Conservation (phyloP, 2,329 filamentous ascomycete species). For the Cytospora paraplurivora region DNA sequence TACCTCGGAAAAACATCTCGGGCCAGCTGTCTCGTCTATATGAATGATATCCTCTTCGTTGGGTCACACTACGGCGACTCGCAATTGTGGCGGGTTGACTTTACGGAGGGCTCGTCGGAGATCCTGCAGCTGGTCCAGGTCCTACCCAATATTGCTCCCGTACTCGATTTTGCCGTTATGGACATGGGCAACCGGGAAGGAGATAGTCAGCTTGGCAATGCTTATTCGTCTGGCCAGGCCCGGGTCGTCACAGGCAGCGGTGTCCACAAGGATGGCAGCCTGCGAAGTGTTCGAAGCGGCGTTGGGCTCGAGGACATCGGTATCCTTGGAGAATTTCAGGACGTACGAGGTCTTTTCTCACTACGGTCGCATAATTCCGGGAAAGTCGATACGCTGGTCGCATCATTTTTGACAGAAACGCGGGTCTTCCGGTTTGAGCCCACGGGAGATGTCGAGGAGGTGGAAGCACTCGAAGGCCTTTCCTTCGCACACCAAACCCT, state of each 20-base stretch:
- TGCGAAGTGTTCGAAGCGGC: conserved; percentile 89
- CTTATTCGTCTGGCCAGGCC: conserved; percentile 93
- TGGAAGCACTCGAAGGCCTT: conserved; percentile 74
- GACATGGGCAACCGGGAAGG: conserved; percentile 87
- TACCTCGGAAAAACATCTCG: conserved; percentile 69
- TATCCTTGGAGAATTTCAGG: conserved; percentile 75
- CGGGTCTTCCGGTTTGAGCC: conserved; percentile 76
- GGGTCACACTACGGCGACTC: conserved; percentile 93
- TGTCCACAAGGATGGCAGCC: conserved; percentile 82
- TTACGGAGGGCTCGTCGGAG: conserved; percentile 40
- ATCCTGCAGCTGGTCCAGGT: conserved; percentile 70
- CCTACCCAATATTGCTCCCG: conserved; percentile 80
- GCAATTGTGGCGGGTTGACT: conserved; percentile 71
- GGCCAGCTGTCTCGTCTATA: conserved; percentile 76
- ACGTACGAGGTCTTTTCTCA: conserved; percentile 73
- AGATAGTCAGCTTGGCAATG: conserved; percentile 73
- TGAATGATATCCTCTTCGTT: conserved; percentile 76
- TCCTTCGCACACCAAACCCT: conserved; percentile 72
- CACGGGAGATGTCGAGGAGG: conserved; percentile 81
- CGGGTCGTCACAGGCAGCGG: conserved; percentile 92
- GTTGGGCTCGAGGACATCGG: conserved; percentile 89
- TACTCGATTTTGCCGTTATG: conserved; percentile 94
- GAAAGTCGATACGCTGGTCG: conserved; percentile 70
- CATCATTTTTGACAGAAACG: conserved; percentile 82
- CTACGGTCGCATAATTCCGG: conserved; percentile 54